These are phyloP conservation scores for Apiotrichum mycotoxinovorans DNA, from an alignment of 1,284 basidiomycete species.

Conservation along the genomic window DNA sequence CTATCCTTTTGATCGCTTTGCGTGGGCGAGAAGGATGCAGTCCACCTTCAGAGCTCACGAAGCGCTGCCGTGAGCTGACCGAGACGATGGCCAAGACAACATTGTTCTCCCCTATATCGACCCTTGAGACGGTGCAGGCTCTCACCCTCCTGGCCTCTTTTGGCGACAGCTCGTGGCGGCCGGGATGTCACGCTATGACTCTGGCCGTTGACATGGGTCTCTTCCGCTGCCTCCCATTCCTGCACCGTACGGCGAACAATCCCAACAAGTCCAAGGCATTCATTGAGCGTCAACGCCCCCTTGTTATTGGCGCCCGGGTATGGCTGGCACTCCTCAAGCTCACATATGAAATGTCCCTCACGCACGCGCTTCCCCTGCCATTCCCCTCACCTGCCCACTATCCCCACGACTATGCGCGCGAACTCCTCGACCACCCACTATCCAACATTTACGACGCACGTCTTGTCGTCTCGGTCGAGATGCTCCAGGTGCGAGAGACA, in stretches of 20 bases:
- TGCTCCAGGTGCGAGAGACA: constrained; percentile 10
- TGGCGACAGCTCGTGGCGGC: constrained; percentile 27
- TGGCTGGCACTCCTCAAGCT: constrained; percentile 22
- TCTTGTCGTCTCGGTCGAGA: constrained; percentile 25
- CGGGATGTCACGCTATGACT: constrained; percentile 27
- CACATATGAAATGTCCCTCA: constrained; percentile 23
- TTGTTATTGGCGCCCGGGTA: constrained; percentile 23
- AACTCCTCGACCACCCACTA: constrained; percentile 28
- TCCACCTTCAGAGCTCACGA: constrained; percentile 13
- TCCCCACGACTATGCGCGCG: constrained; percentile 15
- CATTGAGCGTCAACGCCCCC: constrained; percentile 8
- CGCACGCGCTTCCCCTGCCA: constrained; percentile 21
- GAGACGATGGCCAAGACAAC: constrained; percentile 28
- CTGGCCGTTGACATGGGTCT: constrained; percentile 36
- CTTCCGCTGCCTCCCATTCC: constrained; percentile 25
- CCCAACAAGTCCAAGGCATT: background rate
- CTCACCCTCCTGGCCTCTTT: constrained; percentile 20
- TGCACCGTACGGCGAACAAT: constrained; percentile 16
- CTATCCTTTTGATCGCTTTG: constrained; percentile 24
- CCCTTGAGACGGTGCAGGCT: constrained; percentile 30
- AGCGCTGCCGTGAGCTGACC: constrained; percentile 22
- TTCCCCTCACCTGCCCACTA: constrained; percentile 12
- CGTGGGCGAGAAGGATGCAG: constrained; percentile 7
- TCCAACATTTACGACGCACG: constrained; percentile 24
- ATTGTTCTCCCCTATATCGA: constrained; percentile 29